phyloP scores from a whole-genome alignment of 768 basidiomycete species.

The Boletus eberwhitei region DNA sequence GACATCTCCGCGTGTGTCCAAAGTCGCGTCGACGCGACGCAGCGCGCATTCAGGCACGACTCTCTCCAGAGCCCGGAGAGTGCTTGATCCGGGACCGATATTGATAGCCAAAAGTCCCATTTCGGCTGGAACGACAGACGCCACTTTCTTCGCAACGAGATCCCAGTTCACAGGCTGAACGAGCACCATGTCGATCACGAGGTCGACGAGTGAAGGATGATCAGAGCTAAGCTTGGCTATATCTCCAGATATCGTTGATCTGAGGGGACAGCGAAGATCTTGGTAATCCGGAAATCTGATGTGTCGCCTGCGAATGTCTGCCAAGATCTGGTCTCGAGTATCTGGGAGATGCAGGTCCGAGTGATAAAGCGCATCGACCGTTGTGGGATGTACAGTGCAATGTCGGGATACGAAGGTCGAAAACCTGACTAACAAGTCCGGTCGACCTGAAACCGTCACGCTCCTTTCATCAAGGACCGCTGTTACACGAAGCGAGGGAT shows the following conservation, averaged over 20 bases:
- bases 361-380: conserved; percentile 55
- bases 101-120: conserved; percentile 40
- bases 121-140: conserved; percentile 10
- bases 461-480: conserved; percentile 46
- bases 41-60: conserved; percentile 24
- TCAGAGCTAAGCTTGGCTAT: conserved; percentile 23
- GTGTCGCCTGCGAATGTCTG: conserved; percentile 40
- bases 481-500: conserved; percentile 42
- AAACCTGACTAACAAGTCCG: conserved; percentile 47
- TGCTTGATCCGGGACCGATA: conserved; percentile 45
- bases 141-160: conserved; percentile 34
- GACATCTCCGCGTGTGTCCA: conserved; percentile 4
- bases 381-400: conserved; percentile 40
- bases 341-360: conserved; percentile 21
- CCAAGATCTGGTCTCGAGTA: conserved; percentile 40
- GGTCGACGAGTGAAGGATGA: conserved; percentile 34
- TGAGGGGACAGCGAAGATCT: conserved; percentile 47
- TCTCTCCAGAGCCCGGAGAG: conserved; percentile 39
- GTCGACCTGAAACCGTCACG: conserved; percentile 58
- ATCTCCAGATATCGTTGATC: conserved; percentile 45
- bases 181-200: conserved; percentile 41
- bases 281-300: conserved; percentile 49
- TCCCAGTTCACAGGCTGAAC: conserved; percentile 54
- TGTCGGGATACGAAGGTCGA: conserved; percentile 34
- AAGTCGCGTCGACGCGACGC: conserved; percentile 15